phyloP scores from a whole-genome alignment of 1,284 basidiomycete species.

The Trametes versicolor region DNA sequence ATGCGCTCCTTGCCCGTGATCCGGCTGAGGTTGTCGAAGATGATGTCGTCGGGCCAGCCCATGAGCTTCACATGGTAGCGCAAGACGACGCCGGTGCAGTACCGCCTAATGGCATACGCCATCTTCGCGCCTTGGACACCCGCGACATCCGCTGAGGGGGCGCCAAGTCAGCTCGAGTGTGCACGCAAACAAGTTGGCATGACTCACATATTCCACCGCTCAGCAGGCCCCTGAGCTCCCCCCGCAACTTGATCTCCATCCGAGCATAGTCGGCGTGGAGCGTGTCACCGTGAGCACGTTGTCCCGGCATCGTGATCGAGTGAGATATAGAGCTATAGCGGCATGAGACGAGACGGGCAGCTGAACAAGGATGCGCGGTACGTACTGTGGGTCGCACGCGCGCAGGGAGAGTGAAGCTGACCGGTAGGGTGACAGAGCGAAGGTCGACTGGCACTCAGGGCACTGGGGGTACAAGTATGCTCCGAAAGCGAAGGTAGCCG shows the following conservation, averaged over 20 bases:
- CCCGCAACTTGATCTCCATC: not conserved
- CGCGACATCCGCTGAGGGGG: not conserved
- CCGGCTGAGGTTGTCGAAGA: not conserved
- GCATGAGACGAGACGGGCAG: too few relatives aligned
- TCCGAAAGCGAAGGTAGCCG: too few relatives aligned
- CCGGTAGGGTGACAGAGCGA: too few relatives aligned
- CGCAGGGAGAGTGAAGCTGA: too few relatives aligned
- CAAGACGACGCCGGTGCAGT: not conserved
- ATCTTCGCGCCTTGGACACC: not conserved
- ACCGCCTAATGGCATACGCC: not conserved
- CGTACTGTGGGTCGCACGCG: too few relatives aligned
- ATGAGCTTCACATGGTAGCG: not conserved
- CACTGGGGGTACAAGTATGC: too few relatives aligned
- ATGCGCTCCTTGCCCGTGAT: conserved; percentile 3
- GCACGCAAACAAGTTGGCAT: too few relatives aligned
- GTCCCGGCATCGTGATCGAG: not conserved
- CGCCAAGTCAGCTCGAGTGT: not conserved
- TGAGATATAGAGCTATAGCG: too few relatives aligned
- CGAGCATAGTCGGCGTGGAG: not conserved
- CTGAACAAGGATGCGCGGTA: too few relatives aligned
- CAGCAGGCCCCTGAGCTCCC: not conserved
- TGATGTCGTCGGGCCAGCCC: not conserved
- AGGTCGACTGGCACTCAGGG: too few relatives aligned
- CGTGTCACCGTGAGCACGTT: not conserved
- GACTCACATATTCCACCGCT: not conserved